Conservation (phyloP, 495 filamentous ascomycete genomes). For the Neurospora sp. region DNA sequence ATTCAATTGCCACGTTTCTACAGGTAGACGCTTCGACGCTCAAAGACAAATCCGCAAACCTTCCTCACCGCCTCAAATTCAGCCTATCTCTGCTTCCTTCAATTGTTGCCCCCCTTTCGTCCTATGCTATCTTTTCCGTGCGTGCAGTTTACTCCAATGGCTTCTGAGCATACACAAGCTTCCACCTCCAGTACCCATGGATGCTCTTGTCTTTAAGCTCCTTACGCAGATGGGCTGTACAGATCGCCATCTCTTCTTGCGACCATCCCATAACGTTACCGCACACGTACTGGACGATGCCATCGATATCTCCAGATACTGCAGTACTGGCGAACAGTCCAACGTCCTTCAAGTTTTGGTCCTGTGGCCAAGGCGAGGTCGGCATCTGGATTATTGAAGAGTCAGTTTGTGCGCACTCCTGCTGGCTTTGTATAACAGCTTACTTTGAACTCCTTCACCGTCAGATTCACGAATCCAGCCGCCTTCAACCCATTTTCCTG, state of each 20-base stretch:
- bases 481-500: constrained; percentile 17
- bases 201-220: not conserved
- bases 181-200: constrained; percentile 9
- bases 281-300: not conserved
- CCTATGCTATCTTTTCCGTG: not conserved
- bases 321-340: constrained; percentile 13
- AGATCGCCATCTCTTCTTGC: not conserved
- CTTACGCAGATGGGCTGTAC: not conserved
- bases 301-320: not conserved
- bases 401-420: not conserved
- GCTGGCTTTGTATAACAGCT: not conserved
- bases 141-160: constrained; percentile 2
- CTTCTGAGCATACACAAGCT: constrained; percentile 24
- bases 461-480: constrained; percentile 29
- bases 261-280: not conserved
- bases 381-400: constrained; percentile 13
- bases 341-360: constrained; percentile 38
- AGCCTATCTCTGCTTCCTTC: no score
- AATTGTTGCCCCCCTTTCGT: not conserved
- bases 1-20: no score
- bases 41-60: no score
- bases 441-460: constrained; percentile 20
- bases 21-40: no score
- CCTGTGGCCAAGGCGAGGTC: constrained; percentile 34
- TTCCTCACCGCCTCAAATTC: no score